Evolutionary conservation across 495 filamentous ascomycete genomes (phyloP).

Genomic region (Podospora australis): DNA sequence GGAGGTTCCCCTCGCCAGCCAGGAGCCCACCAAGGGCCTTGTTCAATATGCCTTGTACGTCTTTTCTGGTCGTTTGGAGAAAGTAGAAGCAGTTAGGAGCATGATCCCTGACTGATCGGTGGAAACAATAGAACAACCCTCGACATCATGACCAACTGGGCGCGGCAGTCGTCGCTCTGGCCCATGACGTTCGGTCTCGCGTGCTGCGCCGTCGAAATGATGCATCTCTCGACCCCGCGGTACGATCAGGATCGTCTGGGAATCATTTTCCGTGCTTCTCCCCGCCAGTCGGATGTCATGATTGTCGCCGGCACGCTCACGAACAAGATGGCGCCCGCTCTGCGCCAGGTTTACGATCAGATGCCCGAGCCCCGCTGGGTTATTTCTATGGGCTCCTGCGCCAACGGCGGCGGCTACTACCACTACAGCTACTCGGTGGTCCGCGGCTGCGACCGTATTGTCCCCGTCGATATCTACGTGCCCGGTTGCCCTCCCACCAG

Average conservation of each 20-base stretch:
- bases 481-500: conserved; percentile 86
- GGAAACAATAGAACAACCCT: conserved; percentile 76
- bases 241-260: conserved; percentile 95
- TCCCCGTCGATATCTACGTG: conserved; percentile 89
- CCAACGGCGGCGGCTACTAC: conserved; percentile 91
- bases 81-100: too few species aligned
- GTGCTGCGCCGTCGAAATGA: conserved; percentile 97
- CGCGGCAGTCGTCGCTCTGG: conserved; percentile 87
- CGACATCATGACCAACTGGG: conserved; percentile 91
- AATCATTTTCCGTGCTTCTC: conserved; percentile 95
- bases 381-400: conserved; percentile 84
- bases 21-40: conserved; percentile 88
- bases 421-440: conserved; percentile 89
- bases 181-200: conserved; percentile 97
- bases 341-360: conserved; percentile 95
- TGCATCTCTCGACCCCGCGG: conserved; percentile 91
- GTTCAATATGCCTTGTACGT: conserved; percentile 97
- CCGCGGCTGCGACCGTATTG: conserved; percentile 81
- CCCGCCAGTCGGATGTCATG: conserved; percentile 95
- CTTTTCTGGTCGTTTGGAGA: background rate
- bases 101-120: too few species aligned
- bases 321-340: conserved; percentile 95
- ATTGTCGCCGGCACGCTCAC: conserved; percentile 94
- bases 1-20: conserved; percentile 82
- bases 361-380: conserved; percentile 97